Conservation (phyloP, 2,329 filamentous ascomycete genomes). For the Chrysoporthe austroafricana region DNA sequence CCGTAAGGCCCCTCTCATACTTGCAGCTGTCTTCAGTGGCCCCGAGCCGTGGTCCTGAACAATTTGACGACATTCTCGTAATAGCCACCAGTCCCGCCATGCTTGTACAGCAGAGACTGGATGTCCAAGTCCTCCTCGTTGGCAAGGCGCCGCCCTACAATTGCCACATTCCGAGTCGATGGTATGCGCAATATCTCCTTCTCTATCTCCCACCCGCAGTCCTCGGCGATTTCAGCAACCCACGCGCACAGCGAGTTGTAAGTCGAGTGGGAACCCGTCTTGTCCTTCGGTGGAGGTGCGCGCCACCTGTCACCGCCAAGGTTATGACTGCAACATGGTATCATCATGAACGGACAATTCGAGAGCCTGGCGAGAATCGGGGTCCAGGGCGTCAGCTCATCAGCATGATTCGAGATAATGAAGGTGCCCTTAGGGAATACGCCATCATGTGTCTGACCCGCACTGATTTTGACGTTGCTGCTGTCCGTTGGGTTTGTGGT, state of each 20-base stretch:
- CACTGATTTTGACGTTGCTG: slow-evolving; percentile 28
- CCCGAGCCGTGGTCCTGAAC: slow-evolving; percentile 51
- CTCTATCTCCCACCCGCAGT: slow-evolving; percentile 77
- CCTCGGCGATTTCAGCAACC: slow-evolving; percentile 68
- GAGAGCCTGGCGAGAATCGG: slow-evolving; percentile 81
- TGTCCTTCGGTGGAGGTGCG: slow-evolving; percentile 59
- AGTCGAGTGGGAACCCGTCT: slow-evolving; percentile 63
- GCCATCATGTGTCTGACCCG: slow-evolving; percentile 57
- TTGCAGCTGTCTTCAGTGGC: slow-evolving; percentile 39
- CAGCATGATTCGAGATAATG: slow-evolving; percentile 95
- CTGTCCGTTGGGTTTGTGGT: slow-evolving; percentile 33
- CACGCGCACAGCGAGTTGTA: slow-evolving; percentile 86
- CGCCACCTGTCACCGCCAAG: slow-evolving; percentile 77
- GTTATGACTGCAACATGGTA: slow-evolving; percentile 93
- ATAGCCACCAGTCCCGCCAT: slow-evolving; percentile 62
- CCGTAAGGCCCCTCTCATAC: not conserved
- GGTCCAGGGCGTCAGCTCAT: slow-evolving; percentile 95
- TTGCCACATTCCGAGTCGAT: slow-evolving; percentile 82
- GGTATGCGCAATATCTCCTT: slow-evolving; percentile 89
- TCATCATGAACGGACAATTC: slow-evolving; percentile 81
- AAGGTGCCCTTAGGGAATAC: slow-evolving; percentile 77
- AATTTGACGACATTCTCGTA: slow-evolving; percentile 64
- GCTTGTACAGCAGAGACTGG: slow-evolving; percentile 49
- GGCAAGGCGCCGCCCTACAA: slow-evolving; percentile 66
- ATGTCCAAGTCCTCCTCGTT: slow-evolving; percentile 43